A percentile compares a stretch with the other conserved stretches of the same genome.
Conservation (phyloP, 345 rosid species). For the Sonneratia caseolaris region DNA sequence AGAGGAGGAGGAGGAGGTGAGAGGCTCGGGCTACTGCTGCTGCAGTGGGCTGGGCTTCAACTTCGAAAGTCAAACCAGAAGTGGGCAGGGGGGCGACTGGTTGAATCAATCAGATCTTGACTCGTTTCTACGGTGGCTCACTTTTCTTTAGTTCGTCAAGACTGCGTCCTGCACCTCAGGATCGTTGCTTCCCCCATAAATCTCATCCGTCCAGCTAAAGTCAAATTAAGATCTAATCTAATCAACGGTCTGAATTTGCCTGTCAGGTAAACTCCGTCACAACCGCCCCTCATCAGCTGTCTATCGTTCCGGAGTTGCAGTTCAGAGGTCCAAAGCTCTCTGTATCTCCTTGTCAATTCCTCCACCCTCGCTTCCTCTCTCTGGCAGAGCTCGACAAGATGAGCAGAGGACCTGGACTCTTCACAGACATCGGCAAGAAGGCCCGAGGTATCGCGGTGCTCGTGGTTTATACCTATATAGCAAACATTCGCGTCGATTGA, state of each 20-base stretch:
- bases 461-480: background rate
- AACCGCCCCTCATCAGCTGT: background rate
- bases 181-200: too few relatives aligned
- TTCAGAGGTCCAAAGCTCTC: slow-evolving; percentile 2
- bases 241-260: background rate
- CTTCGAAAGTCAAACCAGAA: background rate
- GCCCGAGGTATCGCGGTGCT: slow-evolving; percentile 47
- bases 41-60: background rate
- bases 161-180: too few relatives aligned
- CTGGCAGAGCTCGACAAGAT: slow-evolving; percentile 22
- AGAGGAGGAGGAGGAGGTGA: background rate
- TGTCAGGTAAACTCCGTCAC: background rate
- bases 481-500: background rate
- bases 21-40: background rate
- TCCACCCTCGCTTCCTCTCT: background rate
- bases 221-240: background rate
- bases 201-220: background rate
- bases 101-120: background rate
- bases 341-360: background rate
- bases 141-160: too few relatives aligned
- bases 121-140: background rate
- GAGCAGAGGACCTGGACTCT: slow-evolving; percentile 92
- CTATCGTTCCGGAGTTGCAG: background rate
- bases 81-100: background rate
- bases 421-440: slow-evolving; percentile 86